Percentiles rank a stretch among this genome's conserved stretches.
Conservation (phyloP, 768 basidiomycete species). For the Pisolithus tinctorius region DNA sequence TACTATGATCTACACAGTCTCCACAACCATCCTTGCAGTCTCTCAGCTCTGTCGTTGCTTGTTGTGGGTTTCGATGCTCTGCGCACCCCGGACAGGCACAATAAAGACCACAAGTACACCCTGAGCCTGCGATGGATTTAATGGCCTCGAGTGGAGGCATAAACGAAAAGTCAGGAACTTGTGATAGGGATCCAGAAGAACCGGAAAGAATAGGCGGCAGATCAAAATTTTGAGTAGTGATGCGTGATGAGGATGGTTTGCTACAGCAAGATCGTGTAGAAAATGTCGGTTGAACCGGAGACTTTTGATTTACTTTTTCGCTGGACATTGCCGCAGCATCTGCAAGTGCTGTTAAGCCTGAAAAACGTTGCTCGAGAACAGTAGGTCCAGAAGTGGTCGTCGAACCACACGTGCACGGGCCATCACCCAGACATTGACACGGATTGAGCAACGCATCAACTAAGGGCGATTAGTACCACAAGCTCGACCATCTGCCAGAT, state of each 20-base stretch:
- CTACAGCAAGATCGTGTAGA: constrained; percentile 18
- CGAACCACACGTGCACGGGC: constrained; percentile 46
- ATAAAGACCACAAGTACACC: constrained; percentile 63
- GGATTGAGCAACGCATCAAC: constrained; percentile 60
- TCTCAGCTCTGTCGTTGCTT: constrained; percentile 31
- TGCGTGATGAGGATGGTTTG: not conserved
- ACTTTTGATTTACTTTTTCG: constrained; percentile 4
- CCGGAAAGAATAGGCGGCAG: constrained; percentile 42
- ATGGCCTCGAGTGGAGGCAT: constrained; percentile 60
- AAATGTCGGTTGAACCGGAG: not conserved
- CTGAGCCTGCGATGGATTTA: constrained; percentile 55
- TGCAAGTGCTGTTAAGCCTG: constrained; percentile 30
- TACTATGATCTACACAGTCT: constrained; percentile 52
- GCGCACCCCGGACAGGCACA: constrained; percentile 72
- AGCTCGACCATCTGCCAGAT: not conserved
- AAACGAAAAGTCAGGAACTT: constrained; percentile 39
- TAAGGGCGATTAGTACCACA: constrained; percentile 18
- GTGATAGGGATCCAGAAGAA: constrained; percentile 14
- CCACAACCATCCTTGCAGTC: constrained; percentile 49
- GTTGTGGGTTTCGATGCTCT: constrained; percentile 53
- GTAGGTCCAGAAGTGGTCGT: constrained; percentile 3
- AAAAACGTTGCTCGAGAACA: constrained; percentile 3
- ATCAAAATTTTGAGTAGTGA: constrained; percentile 26
- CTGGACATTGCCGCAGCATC: constrained; percentile 28
- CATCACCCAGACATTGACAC: constrained; percentile 50